Evolutionary conservation across 2,329 filamentous ascomycete genomes (phyloP), one percentile per base, ranked within the genome.

Genomic region (Penicillium sclerotigenum): DNA sequence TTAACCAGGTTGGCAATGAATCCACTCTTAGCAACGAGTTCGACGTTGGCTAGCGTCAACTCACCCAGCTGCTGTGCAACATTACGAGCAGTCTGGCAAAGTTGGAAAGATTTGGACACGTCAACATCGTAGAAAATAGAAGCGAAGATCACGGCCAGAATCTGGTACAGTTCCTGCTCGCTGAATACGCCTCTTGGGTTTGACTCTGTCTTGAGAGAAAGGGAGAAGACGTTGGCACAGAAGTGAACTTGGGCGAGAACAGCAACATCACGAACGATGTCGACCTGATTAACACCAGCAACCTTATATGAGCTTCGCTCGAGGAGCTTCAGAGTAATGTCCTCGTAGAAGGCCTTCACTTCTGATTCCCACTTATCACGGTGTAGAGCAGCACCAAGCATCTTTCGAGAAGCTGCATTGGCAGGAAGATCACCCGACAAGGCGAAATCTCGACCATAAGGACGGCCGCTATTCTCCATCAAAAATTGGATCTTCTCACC

Each of bases 51-150:
- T 62, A 81, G 73, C 29, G 81, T 73, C 41, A 82, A 64, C 37
- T 79, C 68, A n/a, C 80, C 80, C 11, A 84, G 77, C 33, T 75
- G 61, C 45, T 81, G 76, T 4, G 79, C 79, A 3, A 78, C 77
- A 33, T 72, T 71, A 47, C 75, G 72, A 4, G 80, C 78, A 43
- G 79, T 75, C 58, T 81, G 70, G 45, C 80, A 77, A 5, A 84
- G 71, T 9, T 77, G 74, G 65, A 83, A 83, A 0, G 77, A 80
- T 37, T 79, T 77, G 2, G 76, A 76, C n/a, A 77, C 74, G 59
- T 83, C 80, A 22, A 78, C 74, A 62, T 83, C 80, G 64, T 81
- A 81, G 72, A 83, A 83, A 60, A 82, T 77, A 50, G 77, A 76
- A 16, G 79, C 76, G 63, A 83, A 83, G 31, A 83, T 76, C 29